phyloP scores from a whole-genome alignment of 176 grass and related monocot genomes.

The Hordeum marinum region DNA sequence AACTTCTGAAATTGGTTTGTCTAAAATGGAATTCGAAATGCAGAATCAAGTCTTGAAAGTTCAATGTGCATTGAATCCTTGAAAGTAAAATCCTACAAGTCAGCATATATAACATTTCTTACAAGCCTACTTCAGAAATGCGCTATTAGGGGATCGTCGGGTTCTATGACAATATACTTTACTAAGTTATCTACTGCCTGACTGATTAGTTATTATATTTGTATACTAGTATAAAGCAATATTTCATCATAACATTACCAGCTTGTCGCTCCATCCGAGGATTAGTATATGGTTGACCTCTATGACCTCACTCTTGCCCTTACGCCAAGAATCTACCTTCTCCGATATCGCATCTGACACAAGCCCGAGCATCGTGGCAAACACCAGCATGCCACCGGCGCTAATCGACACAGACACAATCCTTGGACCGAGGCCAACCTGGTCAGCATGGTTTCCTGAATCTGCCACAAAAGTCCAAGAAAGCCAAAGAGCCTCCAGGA shows the following conservation, averaged over 20 bases:
- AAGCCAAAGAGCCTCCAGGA: constrained; percentile 93
- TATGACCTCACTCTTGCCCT: constrained; percentile 96
- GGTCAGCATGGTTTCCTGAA: constrained; percentile 96
- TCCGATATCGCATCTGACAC: constrained; percentile 99
- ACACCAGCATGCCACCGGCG: constrained; percentile 94
- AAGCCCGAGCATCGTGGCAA: constrained; percentile 95
- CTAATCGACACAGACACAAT: constrained; percentile 90
- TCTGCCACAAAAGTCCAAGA: constrained; percentile 99
- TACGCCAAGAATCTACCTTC: constrained; percentile 99
- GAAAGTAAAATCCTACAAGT: background rate
- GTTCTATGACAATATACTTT: background rate
- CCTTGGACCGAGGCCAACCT: constrained; percentile 74
- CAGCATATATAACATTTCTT: background rate
- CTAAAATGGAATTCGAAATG: background rate
- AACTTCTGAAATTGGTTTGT: background rate
- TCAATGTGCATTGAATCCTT: background rate
- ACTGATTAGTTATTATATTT: background rate
- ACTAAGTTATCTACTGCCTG: background rate
- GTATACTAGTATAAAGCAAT: background rate
- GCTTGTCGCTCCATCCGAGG: constrained; percentile 97
- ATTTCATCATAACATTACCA: constrained; percentile 57
- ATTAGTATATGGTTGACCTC: constrained; percentile 95
- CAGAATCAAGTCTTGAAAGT: background rate
- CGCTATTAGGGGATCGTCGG: background rate
- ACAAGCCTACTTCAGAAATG: background rate